Percentiles rank a stretch among this genome's conserved stretches.
Evolutionary conservation across 345 rosid genomes (phyloP).

Genomic region (Camelina laxa): DNA sequence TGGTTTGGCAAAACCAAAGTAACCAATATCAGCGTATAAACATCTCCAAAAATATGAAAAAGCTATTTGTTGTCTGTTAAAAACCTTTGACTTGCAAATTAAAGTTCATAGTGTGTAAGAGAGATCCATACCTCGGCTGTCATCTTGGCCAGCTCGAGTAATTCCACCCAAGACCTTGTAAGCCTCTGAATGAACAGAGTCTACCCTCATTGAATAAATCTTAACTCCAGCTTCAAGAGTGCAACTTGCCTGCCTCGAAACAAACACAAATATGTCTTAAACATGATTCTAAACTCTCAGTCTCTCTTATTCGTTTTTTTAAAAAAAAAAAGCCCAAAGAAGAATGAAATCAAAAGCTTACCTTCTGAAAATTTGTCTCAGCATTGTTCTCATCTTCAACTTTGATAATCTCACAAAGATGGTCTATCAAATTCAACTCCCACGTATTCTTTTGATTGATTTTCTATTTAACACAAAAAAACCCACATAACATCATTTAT

Average conservation of each 20-base stretch:
- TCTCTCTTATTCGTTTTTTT: neutral
- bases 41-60: constrained; percentile 12
- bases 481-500: neutral
- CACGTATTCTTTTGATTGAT: constrained; percentile 92
- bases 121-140: constrained; percentile 58
- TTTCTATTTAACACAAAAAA: constrained; percentile 57
- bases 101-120: constrained; percentile 10
- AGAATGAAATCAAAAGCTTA: constrained; percentile 33
- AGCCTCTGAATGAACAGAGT: constrained; percentile 93
- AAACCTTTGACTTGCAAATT: neutral
- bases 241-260: constrained; percentile 76
- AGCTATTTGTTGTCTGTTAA: neutral
- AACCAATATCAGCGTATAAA: neutral
- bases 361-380: constrained; percentile 97
- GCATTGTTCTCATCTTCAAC: constrained; percentile 82
- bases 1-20: neutral
- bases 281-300: neutral
- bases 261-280: constrained; percentile 1
- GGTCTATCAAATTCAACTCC: constrained; percentile 86
- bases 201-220: constrained; percentile 89
- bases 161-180: constrained; percentile 97
- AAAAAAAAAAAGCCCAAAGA: neutral
- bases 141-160: constrained; percentile 80
- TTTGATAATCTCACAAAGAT: constrained; percentile 81
- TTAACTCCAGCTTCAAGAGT: constrained; percentile 97